phyloP scores from a whole-genome alignment of 805 yeast genomes.

The Nakazawaea ernobii region DNA sequence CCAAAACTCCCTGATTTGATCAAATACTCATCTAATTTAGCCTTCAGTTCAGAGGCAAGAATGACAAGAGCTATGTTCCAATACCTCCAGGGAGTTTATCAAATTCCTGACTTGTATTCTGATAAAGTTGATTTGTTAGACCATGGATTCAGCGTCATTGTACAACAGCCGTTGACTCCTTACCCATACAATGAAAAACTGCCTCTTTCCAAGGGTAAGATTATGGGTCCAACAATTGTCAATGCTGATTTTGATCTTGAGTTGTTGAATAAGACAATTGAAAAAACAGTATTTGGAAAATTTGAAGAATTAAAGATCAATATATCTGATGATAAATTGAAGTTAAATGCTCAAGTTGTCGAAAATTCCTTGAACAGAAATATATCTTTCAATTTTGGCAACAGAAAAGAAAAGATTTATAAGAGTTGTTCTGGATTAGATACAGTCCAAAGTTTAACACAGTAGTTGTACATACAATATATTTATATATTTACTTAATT shows the following conservation, averaged over 20 bases:
- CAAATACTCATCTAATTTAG: slow-evolving; percentile 7
- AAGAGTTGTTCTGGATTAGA: slow-evolving; percentile 10
- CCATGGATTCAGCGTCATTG: background rate
- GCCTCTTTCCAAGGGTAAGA: background rate
- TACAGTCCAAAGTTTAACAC: slow-evolving; percentile 4
- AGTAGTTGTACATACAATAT: background rate
- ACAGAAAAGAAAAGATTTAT: slow-evolving; percentile 10
- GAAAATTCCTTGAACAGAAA: slow-evolving; percentile 12
- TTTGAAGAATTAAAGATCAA: slow-evolving; percentile 8
- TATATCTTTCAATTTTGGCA: slow-evolving; percentile 5
- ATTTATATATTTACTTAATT: background rate
- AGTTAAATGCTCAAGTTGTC: slow-evolving; percentile 13
- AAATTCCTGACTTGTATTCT: slow-evolving; percentile 8
- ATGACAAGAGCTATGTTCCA: slow-evolving; percentile 8
- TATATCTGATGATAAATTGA: slow-evolving; percentile 10
- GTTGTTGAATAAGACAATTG: slow-evolving; percentile 7
- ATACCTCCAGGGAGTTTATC: background rate
- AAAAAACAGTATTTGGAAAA: slow-evolving; percentile 12
- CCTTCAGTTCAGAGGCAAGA: slow-evolving; percentile 7
- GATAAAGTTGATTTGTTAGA: background rate
- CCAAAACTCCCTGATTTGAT: slow-evolving; percentile 9
- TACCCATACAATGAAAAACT: slow-evolving; percentile 5
- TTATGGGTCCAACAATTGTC: slow-evolving; percentile 7
- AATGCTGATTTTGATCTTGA: slow-evolving; percentile 9
- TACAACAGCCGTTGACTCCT: slow-evolving; percentile 3